Evolutionary conservation across 306 rosid species (phyloP).

Genomic region (Citrullus colocynthis): DNA sequence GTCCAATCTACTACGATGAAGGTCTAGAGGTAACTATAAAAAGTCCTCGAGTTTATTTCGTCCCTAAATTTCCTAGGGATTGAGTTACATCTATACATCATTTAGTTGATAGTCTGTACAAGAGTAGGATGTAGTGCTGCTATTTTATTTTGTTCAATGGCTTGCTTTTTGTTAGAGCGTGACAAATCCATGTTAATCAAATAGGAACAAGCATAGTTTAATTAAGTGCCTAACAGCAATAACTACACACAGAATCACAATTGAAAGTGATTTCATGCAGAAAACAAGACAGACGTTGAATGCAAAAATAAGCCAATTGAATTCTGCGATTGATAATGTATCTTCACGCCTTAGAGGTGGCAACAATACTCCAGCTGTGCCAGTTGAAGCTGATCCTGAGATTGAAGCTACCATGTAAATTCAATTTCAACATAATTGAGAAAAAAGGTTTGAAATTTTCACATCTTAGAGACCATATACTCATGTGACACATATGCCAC

Average conservation of each 20-base stretch:
- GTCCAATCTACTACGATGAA: constrained; percentile 80
- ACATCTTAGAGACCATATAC: not conserved
- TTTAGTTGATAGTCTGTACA: not conserved
- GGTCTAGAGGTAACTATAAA: constrained; percentile 65
- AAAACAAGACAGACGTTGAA: constrained; percentile 66
- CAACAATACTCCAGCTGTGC: constrained; percentile 40
- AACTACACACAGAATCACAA: not conserved
- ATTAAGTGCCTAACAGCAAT: too few relatives aligned
- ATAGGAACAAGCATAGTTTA: not conserved
- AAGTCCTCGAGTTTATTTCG: not conserved
- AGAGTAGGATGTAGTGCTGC: not conserved
- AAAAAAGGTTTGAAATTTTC: not conserved
- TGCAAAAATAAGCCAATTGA: constrained; percentile 76
- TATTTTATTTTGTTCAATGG: not conserved
- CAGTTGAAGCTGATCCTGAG: constrained; percentile 59
- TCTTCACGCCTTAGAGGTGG: constrained; percentile 92
- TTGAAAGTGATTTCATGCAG: constrained; percentile 24
- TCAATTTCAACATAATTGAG: not conserved
- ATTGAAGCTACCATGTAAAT: constrained; percentile 59
- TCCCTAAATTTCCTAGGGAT: not conserved
- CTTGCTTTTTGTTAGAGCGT: not conserved
- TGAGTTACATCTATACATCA: not conserved
- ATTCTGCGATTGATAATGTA: constrained; percentile 89
- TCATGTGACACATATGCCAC: not conserved
- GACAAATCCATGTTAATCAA: not conserved